Base-by-base conservation (phyloP, 805 yeast species). In the Lachancea sp. region DNA sequence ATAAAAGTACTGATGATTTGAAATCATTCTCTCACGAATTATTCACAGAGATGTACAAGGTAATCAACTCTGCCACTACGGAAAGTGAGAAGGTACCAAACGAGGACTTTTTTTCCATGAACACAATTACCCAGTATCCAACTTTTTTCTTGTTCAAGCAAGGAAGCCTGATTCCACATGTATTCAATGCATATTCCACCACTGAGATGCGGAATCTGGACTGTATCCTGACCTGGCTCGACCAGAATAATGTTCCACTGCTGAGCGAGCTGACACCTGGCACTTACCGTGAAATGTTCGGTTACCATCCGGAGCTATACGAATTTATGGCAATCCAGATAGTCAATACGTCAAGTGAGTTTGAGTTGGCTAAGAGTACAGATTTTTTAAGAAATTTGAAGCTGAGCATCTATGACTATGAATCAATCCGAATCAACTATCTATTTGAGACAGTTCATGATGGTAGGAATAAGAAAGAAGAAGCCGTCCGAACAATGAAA, bases 121-220 rank as follows among this genome's bases (percentile, higher is more conserved):
- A 75, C 20, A 67, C 80, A 1, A 56, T 78, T 19, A 69, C 87
- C 0, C 68, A 80, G 6, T 66, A 67, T 25, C 94, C 94, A 2
- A 77, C 84, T 12, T 50, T 83, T 15, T 60, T 78, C 22, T 64
- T 80, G 17, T 73, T 80, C 56, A 80, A 75, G 49, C 81, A 81
- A 40, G 72, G 74, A 39, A 64, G 77, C 11, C 54, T 75, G 41
- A 52, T 72, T 23, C 71, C 84, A 0, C 62, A 65, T 4, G 70
- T 79, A 4, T 80, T 60, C 47, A 83, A 75, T 48, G 77, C 75
- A 41, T 77, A 75, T 60, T 78, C 80, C 0, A 74, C 86, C 5
- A 76, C 75, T 36, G 85, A 82, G 49, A 70, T 74, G 41, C 69
- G 92, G 47, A 70, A 75, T 47, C 59, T 60, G 13, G 65, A 64